Conservation (phyloP, 176 grass and related monocot genomes). For the Secale cereale region DNA sequence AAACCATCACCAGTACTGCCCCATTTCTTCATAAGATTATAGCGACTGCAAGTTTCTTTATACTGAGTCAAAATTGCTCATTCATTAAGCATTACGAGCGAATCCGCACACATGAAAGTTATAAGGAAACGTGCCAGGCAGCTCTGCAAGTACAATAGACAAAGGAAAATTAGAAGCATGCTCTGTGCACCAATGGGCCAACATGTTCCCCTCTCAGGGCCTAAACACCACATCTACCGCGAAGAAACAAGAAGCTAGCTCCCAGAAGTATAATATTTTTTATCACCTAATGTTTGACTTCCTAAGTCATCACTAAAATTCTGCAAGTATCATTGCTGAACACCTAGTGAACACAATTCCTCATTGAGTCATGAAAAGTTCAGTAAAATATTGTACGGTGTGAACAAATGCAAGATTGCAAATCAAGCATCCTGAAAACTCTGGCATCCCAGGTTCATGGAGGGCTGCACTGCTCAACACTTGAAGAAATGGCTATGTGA, state of each 20-base stretch:
- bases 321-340: background rate
- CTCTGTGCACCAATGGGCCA: background rate
- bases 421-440: background rate
- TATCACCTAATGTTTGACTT: background rate
- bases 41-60: background rate
- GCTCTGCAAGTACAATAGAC: background rate
- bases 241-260: background rate
- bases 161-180: background rate
- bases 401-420: background rate
- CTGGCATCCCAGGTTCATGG: background rate
- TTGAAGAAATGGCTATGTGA: background rate
- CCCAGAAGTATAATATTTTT: background rate
- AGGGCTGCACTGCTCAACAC: background rate
- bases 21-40: conserved; percentile 2
- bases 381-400: background rate
- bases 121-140: background rate
- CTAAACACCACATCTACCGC: background rate
- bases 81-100: background rate
- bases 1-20: background rate
- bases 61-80: background rate
- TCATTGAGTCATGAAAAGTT: background rate
- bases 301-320: background rate
- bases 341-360: background rate
- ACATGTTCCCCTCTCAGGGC: background rate
- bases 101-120: background rate